Evolutionary conservation across 352 stramenopile genomes (phyloP).

Genomic region (Stephanocyclus meneghinianus): DNA sequence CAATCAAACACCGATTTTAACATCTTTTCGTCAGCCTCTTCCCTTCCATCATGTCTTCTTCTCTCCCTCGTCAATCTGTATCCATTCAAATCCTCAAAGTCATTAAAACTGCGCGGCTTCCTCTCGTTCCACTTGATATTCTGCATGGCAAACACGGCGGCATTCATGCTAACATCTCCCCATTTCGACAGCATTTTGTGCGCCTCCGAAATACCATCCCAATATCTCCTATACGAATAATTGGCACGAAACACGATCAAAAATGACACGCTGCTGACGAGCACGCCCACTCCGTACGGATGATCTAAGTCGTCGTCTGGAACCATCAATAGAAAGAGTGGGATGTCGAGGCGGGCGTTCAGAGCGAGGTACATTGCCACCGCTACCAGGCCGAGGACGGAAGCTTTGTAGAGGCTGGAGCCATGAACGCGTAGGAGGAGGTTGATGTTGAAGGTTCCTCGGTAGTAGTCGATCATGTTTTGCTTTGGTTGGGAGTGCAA

Average conservation of each 20-base stretch:
- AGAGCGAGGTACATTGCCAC: constrained; percentile 46
- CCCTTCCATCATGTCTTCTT: constrained; percentile 8
- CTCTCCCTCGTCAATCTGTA: constrained; percentile 32
- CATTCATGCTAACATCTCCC: constrained; percentile 47
- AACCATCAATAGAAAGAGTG: constrained; percentile 6
- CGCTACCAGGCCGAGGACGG: constrained; percentile 45
- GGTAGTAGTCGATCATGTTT: constrained; percentile 54
- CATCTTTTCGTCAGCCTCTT: neutral
- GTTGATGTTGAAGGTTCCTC: constrained; percentile 48
- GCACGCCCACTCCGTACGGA: constrained; percentile 46
- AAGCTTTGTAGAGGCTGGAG: constrained; percentile 54
- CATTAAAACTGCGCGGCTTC: constrained; percentile 36
- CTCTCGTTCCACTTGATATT: constrained; percentile 30
- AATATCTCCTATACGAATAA: constrained; percentile 53
- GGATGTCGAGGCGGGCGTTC: constrained; percentile 5
- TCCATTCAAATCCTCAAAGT: constrained; percentile 45
- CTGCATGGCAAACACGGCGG: constrained; percentile 51
- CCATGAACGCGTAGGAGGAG: constrained; percentile 51
- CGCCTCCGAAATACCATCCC: constrained; percentile 27
- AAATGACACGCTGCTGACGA: constrained; percentile 44
- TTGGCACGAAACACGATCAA: constrained; percentile 61
- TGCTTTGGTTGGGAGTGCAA: no score
- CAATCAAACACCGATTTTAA: constrained; percentile 29
- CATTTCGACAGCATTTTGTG: constrained; percentile 48
- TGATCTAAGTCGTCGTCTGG: constrained; percentile 33